Evolutionary conservation across 2,329 filamentous ascomycete species (phyloP), one percentile per base, ranked within the genome.

Genomic region (Colletotrichum falcatum): DNA sequence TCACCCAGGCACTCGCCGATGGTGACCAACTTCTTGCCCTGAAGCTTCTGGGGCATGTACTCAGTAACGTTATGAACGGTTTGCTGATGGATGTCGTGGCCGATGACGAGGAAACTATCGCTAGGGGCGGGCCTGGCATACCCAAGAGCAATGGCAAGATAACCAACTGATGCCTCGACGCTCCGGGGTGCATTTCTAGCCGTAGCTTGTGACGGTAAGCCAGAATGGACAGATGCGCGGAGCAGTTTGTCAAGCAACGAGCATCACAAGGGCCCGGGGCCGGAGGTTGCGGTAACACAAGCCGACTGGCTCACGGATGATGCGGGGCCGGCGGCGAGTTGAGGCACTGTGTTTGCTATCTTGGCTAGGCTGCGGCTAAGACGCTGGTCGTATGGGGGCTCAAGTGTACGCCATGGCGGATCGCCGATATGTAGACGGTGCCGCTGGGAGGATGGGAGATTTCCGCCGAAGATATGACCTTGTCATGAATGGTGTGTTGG

Each of bases 1-100:
- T 87, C 84, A 16, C 82, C 83, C 33, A 88, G 77, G 74, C 86
- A 88, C 67, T 86, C 80, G 2, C 85, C 86, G 14, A 87, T 81
- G 11, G 84, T 84, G 49, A 86, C 85, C 61, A 79, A 79, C 1
- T 83, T 83, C 54, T 81, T 79, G 18, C 71, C 70, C 49, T 79
- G 76, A 39, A 86, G 77, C 46, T 76, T 77, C 20, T 74, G 63
- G 23, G 82, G 73, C 65, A 82, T 76, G 68, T 80, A 81, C 12
- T 78, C 76, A 11, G 81, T 81, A 5, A 84, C 76, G 64, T 81
- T 81, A 49, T 79, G 77, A 11, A 81, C 81, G 6, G 80, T 80
- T 72, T 82, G 78, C 49, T 80, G 76, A 71, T 83, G 81, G 56
- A 83, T 82, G 70, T 84, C 82, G 68, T 84, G 82, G 61, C 84